phyloP scores from a whole-genome alignment of 441 rosid genomes.

The Syzygium malaccense region DNA sequence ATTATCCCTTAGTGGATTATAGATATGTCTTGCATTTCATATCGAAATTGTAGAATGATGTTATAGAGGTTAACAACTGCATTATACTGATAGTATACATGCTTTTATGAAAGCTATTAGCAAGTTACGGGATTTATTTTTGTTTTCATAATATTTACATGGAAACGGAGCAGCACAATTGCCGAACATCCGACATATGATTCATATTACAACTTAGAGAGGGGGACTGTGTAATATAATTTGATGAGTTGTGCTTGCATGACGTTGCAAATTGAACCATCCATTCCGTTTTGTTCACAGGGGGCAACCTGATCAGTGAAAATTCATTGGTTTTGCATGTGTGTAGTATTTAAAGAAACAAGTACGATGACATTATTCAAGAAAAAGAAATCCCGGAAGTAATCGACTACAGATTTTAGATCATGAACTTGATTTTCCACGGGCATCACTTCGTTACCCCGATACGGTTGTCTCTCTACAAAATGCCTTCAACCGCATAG shows the following conservation, averaged over 20 bases:
- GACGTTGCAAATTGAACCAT: neutral
- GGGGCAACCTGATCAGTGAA: neutral
- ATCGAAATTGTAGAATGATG: neutral
- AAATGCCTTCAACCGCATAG: neutral
- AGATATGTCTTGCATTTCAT: neutral
- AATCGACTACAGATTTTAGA: neutral
- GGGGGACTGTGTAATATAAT: neutral
- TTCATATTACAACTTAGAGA: neutral
- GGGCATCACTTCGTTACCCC: neutral
- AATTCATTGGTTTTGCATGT: neutral
- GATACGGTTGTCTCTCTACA: neutral
- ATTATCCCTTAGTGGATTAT: neutral
- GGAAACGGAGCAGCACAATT: neutral
- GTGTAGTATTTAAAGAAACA: neutral
- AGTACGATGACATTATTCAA: neutral
- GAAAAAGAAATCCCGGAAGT: neutral
- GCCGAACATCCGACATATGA: neutral
- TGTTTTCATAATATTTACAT: neutral
- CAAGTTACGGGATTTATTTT: neutral
- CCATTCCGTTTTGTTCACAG: neutral
- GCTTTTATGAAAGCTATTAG: neutral
- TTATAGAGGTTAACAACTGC: neutral
- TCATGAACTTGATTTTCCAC: neutral
- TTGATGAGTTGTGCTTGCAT: neutral
- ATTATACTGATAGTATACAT: neutral